Conservation (phyloP, 495 filamentous ascomycete genomes). For the Pyrenopolyporus hunteri region DNA sequence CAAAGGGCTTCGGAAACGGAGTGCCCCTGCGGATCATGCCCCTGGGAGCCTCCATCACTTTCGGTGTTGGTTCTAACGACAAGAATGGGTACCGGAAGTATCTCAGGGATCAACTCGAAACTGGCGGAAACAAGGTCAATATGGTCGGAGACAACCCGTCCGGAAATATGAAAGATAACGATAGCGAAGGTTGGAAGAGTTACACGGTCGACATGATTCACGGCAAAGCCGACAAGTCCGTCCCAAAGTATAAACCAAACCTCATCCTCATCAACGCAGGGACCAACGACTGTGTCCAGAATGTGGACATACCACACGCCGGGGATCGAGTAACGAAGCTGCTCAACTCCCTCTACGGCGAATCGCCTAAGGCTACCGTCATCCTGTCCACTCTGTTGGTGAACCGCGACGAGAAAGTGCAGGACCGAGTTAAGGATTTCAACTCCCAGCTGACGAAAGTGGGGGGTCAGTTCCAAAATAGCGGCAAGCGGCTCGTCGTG, state of each 20-base stretch:
- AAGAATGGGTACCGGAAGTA: conserved; percentile 50
- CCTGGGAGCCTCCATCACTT: conserved; percentile 59
- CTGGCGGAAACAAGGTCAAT: conserved; percentile 29
- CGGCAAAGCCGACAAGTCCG: conserved; percentile 20
- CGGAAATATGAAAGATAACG: conserved; percentile 44
- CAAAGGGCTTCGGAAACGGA: conserved; percentile 16
- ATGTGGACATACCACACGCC: conserved; percentile 23
- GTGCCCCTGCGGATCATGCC: conserved; percentile 51
- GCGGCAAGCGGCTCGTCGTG: conserved; percentile 46
- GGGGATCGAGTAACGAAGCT: conserved; percentile 33
- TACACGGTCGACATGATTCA: conserved; percentile 41
- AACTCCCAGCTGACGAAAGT: conserved; percentile 37
- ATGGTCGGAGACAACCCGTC: conserved; percentile 41
- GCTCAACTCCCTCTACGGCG: conserved; percentile 16
- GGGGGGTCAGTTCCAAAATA: conserved; percentile 11
- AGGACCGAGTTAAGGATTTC: conserved; percentile 31
- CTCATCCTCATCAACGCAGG: conserved; percentile 47
- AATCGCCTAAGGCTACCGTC: conserved; percentile 28
- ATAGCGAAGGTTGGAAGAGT: conserved; percentile 40
- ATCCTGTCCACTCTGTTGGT: conserved; percentile 33
- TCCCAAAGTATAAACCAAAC: conserved; percentile 44
- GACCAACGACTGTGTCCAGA: conserved; percentile 45
- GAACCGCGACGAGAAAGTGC: conserved; percentile 30
- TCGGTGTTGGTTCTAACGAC: conserved; percentile 47
- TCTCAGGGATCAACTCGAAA: conserved; percentile 39